Evolutionary conservation across 2,329 filamentous ascomycete genomes (phyloP).

Genomic region (Exophiala lecanii-corni): DNA sequence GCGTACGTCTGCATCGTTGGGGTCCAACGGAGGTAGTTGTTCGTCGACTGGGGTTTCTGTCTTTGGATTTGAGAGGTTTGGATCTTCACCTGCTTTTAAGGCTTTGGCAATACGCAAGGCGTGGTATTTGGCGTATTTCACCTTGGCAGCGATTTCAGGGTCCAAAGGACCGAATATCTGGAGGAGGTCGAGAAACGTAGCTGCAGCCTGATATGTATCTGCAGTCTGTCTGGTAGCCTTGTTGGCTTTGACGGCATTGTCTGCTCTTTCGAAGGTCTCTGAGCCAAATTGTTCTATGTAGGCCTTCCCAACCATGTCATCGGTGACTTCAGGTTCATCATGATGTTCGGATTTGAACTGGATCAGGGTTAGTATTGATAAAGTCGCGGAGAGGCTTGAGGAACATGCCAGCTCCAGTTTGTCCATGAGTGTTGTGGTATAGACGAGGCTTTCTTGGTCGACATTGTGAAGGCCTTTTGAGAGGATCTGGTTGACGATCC

Average conservation of each 20-base stretch:
- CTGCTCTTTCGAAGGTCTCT: constrained; percentile 79
- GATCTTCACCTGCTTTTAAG: constrained; percentile 83
- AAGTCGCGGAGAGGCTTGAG: background rate
- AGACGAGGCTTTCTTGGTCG: constrained; percentile 73
- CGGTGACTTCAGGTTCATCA: constrained; percentile 75
- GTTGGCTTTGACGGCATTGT: constrained; percentile 74
- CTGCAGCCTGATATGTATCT: constrained; percentile 87
- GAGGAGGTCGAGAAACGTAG: constrained; percentile 84
- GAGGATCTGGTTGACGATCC: constrained; percentile 89
- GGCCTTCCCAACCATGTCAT: constrained; percentile 80
- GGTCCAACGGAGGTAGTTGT: constrained; percentile 50
- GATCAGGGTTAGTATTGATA: background rate
- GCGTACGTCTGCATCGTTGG: constrained; percentile 62
- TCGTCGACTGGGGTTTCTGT: constrained; percentile 47
- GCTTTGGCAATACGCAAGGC: constrained; percentile 86
- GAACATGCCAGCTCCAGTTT: constrained; percentile 69
- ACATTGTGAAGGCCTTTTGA: constrained; percentile 70
- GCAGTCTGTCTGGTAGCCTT: constrained; percentile 87
- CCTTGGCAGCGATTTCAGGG: constrained; percentile 73
- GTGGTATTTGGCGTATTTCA: constrained; percentile 96
- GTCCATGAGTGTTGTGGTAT: constrained; percentile 82
- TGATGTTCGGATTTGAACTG: constrained; percentile 68
- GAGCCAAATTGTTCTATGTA: constrained; percentile 93
- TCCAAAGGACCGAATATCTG: constrained; percentile 78
- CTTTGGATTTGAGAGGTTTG: constrained; percentile 83